Evolutionary conservation across 805 yeast species (phyloP).

Genomic region (Maudiozyma bulderi): DNA sequence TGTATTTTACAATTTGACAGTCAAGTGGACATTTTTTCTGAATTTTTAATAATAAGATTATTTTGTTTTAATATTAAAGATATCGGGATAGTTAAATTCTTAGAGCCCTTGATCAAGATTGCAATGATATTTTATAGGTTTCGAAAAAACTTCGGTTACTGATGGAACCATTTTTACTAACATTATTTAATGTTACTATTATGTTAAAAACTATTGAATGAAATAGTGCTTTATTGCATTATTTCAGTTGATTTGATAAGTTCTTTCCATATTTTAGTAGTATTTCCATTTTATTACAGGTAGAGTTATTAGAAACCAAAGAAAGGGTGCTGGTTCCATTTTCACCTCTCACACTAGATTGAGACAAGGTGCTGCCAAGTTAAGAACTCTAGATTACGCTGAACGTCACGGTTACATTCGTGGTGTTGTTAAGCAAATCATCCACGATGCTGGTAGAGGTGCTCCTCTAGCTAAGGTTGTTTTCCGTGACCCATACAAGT

Average conservation of each 20-base stretch:
- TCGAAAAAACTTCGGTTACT: slow-evolving; percentile 8
- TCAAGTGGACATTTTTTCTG: neutral
- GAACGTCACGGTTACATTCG: slow-evolving; percentile 99
- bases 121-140: slow-evolving; percentile 7
- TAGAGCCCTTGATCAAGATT: neutral
- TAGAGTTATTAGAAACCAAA: slow-evolving; percentile 99
- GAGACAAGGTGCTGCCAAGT: slow-evolving; percentile 99
- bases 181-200: neutral
- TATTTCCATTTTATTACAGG: slow-evolving; percentile 37
- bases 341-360: slow-evolving; percentile 99
- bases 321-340: slow-evolving; percentile 99
- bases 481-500: slow-evolving; percentile 99
- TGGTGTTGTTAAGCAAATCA: slow-evolving; percentile 96
- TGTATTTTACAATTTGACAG: neutral
- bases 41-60: neutral
- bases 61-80: neutral
- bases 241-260: neutral
- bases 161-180: slow-evolving; percentile 7
- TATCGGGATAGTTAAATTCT: neutral
- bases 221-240: too few relatives aligned
- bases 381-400: slow-evolving; percentile 97
- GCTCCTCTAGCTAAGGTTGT: slow-evolving; percentile 99
- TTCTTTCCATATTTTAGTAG: neutral
- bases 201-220: neutral
- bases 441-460: slow-evolving; percentile 99